A percentile compares a stretch with the other conserved stretches of the same genome.
These are phyloP conservation scores for maize (Zea mays) DNA, from an alignment of 176 grass and related monocot genomes.

Conservation along the genomic window DNA sequence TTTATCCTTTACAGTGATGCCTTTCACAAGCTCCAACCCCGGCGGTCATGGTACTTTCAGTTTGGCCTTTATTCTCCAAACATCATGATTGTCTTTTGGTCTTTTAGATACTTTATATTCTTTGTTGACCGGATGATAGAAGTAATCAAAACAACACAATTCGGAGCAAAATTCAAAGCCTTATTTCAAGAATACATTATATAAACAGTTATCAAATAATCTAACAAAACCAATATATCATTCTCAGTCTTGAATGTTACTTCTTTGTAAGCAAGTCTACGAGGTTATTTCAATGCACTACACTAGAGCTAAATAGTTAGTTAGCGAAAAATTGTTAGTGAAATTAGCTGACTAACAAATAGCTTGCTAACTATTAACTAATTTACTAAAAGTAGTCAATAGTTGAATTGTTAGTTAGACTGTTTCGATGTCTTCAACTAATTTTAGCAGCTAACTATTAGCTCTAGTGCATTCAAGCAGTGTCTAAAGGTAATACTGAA, in stretches of 20 bases:
- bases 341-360: too few relatives aligned
- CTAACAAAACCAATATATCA: conserved; percentile 28
- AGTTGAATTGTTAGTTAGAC: too few relatives aligned
- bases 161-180: conserved; percentile 52
- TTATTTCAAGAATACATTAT: conserved; percentile 33
- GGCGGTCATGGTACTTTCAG: conserved; percentile 57
- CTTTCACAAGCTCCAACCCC: conserved; percentile 61
- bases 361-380: too few relatives aligned
- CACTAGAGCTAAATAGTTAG: too few relatives aligned
- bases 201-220: conserved; percentile 29
- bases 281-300: too few relatives aligned
- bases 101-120: conserved; percentile 62
- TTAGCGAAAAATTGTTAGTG: too few relatives aligned
- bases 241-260: conserved; percentile 13
- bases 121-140: conserved; percentile 79
- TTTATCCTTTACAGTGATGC: conserved; percentile 54
- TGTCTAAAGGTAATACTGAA: neutral
- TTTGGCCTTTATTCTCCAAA: conserved; percentile 60
- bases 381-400: too few relatives aligned
- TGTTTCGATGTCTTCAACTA: too few relatives aligned
- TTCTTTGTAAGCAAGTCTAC: neutral
- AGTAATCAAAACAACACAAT: conserved; percentile 57
- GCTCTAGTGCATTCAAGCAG: too few relatives aligned
- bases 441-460: too few relatives aligned
- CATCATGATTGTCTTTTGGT: conserved; percentile 70